Conservation (phyloP, 306 rosid genomes). For the Glycine tomentella region DNA sequence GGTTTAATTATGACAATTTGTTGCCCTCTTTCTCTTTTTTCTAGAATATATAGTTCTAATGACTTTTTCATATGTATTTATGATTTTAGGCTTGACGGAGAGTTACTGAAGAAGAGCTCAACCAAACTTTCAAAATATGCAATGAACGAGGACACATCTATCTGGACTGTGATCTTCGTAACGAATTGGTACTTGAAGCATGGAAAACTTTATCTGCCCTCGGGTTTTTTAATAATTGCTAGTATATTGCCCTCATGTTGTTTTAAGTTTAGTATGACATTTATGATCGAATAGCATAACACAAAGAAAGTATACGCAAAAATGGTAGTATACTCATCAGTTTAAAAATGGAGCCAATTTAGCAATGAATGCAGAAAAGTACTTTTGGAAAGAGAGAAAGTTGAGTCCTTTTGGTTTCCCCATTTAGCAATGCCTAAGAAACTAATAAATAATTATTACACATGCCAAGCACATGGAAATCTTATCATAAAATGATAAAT, state of each 20-base stretch:
- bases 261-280: not conserved
- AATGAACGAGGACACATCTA: not conserved
- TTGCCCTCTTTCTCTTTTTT: not conserved
- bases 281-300: not conserved
- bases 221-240: not conserved
- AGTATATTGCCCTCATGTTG: not conserved
- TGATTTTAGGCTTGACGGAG: too few species aligned
- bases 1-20: not conserved
- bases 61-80: not conserved
- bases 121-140: constrained; percentile 5
- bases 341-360: not conserved
- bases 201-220: not conserved
- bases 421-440: not conserved
- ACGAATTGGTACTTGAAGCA: constrained; percentile 11
- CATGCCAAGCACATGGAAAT: not conserved
- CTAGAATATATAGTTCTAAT: not conserved
- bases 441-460: not conserved
- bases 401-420: not conserved
- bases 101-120: constrained; percentile 26
- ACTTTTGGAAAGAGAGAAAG: constrained; percentile 16
- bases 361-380: not conserved
- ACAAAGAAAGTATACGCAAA: not conserved
- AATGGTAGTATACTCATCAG: not conserved
- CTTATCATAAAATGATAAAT: not conserved
- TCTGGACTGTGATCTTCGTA: not conserved